Evolutionary conservation across 1,284 basidiomycete species (phyloP).

Genomic region (Malassezia nana): DNA sequence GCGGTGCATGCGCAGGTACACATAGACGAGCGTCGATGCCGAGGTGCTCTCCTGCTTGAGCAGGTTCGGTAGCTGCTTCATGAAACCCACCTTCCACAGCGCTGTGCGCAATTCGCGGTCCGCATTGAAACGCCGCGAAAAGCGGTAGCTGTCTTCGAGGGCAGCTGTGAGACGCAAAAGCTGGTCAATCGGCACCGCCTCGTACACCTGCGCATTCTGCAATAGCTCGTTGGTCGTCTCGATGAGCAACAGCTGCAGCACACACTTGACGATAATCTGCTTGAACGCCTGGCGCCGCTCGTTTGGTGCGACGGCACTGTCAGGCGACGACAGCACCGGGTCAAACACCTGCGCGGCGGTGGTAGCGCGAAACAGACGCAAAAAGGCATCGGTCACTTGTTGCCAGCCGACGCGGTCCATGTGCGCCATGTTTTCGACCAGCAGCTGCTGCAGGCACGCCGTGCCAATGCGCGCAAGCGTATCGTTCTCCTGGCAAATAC

Average conservation of each 20-base stretch:
- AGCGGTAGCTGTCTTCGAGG: slow-evolving; percentile 91
- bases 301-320: slow-evolving; percentile 47
- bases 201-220: slow-evolving; percentile 63
- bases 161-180: slow-evolving; percentile 84
- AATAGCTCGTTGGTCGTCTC: slow-evolving; percentile 95
- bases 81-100: slow-evolving; percentile 99
- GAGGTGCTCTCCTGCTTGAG: slow-evolving; percentile 96
- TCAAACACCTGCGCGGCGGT: slow-evolving; percentile 97
- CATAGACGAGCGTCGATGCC: slow-evolving; percentile 85
- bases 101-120: slow-evolving; percentile 93
- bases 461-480: slow-evolving; percentile 95
- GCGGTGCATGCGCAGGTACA: slow-evolving; percentile 84
- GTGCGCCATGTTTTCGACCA: slow-evolving; percentile 87
- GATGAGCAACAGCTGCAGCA: slow-evolving; percentile 88
- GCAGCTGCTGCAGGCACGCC: slow-evolving; percentile 86
- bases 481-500: slow-evolving; percentile 85
- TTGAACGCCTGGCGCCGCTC: slow-evolving; percentile 87
- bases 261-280: slow-evolving; percentile 99
- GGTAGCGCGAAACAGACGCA: slow-evolving; percentile 90
- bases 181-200: slow-evolving; percentile 84
- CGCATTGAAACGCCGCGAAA: slow-evolving; percentile 93
- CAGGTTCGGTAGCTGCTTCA: slow-evolving; percentile 97
- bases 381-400: slow-evolving; percentile 80
- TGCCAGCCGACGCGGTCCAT: slow-evolving; percentile 80
- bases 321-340: slow-evolving; percentile 57